Conservation (phyloP, 495 filamentous ascomycete species). For the Neurospora sp. region DNA sequence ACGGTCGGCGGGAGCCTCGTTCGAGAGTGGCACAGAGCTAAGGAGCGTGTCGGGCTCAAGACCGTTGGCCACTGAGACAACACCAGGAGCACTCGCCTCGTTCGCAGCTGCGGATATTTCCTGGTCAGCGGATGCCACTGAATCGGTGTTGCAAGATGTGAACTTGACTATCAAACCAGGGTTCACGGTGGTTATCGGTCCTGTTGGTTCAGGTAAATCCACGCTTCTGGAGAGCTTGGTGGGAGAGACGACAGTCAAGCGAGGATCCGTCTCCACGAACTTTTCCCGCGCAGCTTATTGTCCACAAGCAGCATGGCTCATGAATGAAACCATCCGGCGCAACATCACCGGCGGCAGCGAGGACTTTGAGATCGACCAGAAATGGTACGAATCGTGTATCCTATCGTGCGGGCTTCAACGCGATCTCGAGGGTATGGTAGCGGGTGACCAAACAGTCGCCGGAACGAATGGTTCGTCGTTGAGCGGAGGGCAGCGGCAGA, state of each 20-base stretch:
- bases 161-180: neutral
- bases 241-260: slow-evolving; percentile 25
- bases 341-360: slow-evolving; percentile 25
- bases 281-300: slow-evolving; percentile 27
- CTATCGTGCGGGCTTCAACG: slow-evolving; percentile 46
- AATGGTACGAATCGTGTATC: slow-evolving; percentile 48
- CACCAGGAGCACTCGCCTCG: neutral
- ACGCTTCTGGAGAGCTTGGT: slow-evolving; percentile 27
- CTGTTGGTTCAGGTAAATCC: slow-evolving; percentile 34
- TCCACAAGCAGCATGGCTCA: slow-evolving; percentile 32
- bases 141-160: neutral
- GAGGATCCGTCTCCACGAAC: slow-evolving; percentile 21
- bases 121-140: neutral
- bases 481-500: slow-evolving; percentile 58
- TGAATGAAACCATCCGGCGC: slow-evolving; percentile 30
- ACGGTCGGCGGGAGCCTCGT: neutral
- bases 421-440: slow-evolving; percentile 37
- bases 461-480: slow-evolving; percentile 56
- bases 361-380: slow-evolving; percentile 35
- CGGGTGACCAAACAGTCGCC: slow-evolving; percentile 47
- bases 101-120: neutral
- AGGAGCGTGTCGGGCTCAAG: neutral
- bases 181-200: slow-evolving; percentile 25
- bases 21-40: neutral
- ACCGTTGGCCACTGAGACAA: neutral